A percentile compares a stretch with the other conserved stretches of the same genome.
Evolutionary conservation across 2,329 filamentous ascomycete species (phyloP).

Genomic region (Peltaster fructicola): DNA sequence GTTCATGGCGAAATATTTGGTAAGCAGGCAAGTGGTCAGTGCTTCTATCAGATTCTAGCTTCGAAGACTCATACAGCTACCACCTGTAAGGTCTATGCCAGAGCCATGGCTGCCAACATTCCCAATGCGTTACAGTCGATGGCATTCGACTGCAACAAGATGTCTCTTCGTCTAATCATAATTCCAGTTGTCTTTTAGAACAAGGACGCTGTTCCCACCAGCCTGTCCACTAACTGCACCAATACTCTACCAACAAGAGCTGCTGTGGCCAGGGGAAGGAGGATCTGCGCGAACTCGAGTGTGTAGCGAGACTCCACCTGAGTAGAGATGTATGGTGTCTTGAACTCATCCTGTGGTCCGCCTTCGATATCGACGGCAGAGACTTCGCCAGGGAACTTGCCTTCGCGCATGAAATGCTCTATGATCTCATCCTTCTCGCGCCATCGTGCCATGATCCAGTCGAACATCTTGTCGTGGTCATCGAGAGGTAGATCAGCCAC

Average conservation of each 20-base stretch:
- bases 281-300: constrained; percentile 27
- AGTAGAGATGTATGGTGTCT: constrained; percentile 29
- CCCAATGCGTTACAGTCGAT: too few species aligned
- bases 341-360: constrained; percentile 15
- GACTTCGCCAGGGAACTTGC: constrained; percentile 62
- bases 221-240: constrained; percentile 16
- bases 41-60: too few species aligned
- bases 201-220: too few species aligned
- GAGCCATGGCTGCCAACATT: too few species aligned
- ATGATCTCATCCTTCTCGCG: constrained; percentile 78
- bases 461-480: constrained; percentile 52
- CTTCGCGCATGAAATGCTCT: constrained; percentile 55
- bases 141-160: too few species aligned
- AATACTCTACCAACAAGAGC: constrained; percentile 18
- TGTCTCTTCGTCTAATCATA: too few species aligned
- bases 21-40: too few species aligned
- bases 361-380: constrained; percentile 16
- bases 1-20: too few species aligned
- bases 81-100: too few species aligned
- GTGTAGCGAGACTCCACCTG: constrained; percentile 24
- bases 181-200: too few species aligned
- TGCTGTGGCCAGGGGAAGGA: constrained; percentile 21
- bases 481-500: constrained; percentile 65
- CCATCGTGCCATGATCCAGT: constrained; percentile 74
- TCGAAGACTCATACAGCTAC: too few species aligned